These are phyloP conservation scores for Breviolum minutum DNA, from an alignment of 73 alveolate genomes.

Conservation along the genomic window DNA sequence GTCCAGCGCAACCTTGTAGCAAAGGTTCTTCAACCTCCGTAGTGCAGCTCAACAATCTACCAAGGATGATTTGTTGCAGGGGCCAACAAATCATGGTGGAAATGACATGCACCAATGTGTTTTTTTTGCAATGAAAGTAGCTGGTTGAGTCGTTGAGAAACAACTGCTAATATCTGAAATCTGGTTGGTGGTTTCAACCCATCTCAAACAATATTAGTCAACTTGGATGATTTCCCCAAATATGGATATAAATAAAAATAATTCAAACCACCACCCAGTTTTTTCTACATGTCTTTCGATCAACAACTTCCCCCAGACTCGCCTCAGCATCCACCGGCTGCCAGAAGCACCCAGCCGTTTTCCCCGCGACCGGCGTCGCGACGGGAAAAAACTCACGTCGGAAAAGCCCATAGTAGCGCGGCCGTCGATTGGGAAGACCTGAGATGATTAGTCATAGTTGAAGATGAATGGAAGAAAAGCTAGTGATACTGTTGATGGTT, in stretches of 20 bases:
- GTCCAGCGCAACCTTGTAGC: slow-evolving; percentile 15
- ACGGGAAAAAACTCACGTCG: not conserved
- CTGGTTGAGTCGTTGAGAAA: no score
- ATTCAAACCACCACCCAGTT: not conserved
- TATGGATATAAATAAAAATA: not conserved
- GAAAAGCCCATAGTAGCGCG: slow-evolving; percentile 90
- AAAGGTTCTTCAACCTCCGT: not conserved
- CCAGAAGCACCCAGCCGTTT: slow-evolving; percentile 36
- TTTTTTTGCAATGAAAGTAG: no score
- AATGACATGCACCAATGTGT: not conserved
- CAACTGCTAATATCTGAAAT: no score
- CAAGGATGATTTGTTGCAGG: no score
- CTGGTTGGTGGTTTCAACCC: no score
- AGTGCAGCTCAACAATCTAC: no score
- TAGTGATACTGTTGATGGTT: not conserved
- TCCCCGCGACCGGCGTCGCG: not conserved
- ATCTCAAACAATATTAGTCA: no score
- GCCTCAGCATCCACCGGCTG: slow-evolving; percentile 24
- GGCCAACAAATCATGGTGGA: no score
- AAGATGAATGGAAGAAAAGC: not conserved
- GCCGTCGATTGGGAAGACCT: slow-evolving; percentile 92
- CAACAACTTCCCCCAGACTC: not conserved
- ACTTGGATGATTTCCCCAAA: no score
- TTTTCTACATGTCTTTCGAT: no score
- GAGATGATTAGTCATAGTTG: no score